Conservation (phyloP, 2,329 filamentous ascomycete species). For the Juglanconis juglandina region DNA sequence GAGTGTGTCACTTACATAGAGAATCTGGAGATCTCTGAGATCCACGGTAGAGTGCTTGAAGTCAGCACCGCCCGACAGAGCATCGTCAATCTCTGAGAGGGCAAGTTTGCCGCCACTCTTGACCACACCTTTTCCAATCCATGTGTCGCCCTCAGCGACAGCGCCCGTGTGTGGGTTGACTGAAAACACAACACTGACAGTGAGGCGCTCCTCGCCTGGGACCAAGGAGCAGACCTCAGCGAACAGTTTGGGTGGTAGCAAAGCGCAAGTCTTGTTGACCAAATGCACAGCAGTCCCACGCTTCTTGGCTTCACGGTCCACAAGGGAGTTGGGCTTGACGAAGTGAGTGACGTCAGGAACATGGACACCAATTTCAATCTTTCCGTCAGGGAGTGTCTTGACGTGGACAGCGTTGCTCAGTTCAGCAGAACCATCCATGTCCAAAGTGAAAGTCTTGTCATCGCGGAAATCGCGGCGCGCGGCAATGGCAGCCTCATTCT, state of each 20-base stretch:
- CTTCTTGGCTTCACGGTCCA: slow-evolving; percentile 97
- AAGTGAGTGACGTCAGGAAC: slow-evolving; percentile 95
- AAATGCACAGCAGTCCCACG: slow-evolving; percentile 93
- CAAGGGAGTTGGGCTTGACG: slow-evolving; percentile 90
- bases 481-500: slow-evolving; percentile 70
- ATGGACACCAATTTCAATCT: slow-evolving; percentile 91
- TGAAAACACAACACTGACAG: slow-evolving; percentile 89
- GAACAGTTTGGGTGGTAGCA: slow-evolving; percentile 83
- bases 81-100: slow-evolving; percentile 80
- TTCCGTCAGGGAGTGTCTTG: slow-evolving; percentile 77
- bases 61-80: slow-evolving; percentile 62
- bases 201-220: slow-evolving; percentile 84
- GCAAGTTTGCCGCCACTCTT: slow-evolving; percentile 85
- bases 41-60: slow-evolving; percentile 64
- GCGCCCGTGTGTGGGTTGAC: slow-evolving; percentile 77
- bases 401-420: slow-evolving; percentile 91
- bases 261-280: slow-evolving; percentile 80
- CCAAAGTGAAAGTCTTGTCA: slow-evolving; percentile 87
- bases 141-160: slow-evolving; percentile 80
- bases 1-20: slow-evolving; percentile 55
- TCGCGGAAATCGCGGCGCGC: slow-evolving; percentile 85
- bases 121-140: slow-evolving; percentile 90
- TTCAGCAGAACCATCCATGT: slow-evolving; percentile 82
- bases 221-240: slow-evolving; percentile 83
- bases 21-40: slow-evolving; percentile 73